Percentiles rank a stretch among this genome's conserved stretches.
Conservation (phyloP, 2,329 filamentous ascomycete genomes). For the Penicillium decumbens region DNA sequence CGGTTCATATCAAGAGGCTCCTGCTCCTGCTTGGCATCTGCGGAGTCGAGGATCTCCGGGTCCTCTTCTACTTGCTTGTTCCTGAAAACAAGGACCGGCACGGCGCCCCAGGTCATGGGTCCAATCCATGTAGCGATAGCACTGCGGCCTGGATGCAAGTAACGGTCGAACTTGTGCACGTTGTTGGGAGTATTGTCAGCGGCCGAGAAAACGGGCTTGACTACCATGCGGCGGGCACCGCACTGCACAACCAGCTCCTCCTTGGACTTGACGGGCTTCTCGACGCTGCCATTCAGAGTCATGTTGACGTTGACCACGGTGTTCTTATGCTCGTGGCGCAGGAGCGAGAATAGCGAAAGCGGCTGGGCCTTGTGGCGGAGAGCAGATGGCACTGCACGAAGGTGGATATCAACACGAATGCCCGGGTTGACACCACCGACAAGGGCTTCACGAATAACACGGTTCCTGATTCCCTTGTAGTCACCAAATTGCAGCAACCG, state of each 20-base stretch:
- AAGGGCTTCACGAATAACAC: constrained; percentile 72
- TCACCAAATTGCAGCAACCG: constrained; percentile 82
- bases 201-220: constrained; percentile 87
- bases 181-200: constrained; percentile 90
- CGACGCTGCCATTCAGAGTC: constrained; percentile 71
- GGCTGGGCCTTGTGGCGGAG: constrained; percentile 55
- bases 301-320: constrained; percentile 86
- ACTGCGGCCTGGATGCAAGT: constrained; percentile 82
- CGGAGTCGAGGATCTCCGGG: constrained; percentile 42
- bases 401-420: constrained; percentile 73
- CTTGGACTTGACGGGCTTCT: constrained; percentile 79
- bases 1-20: constrained; percentile 39
- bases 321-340: constrained; percentile 92
- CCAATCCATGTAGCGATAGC: constrained; percentile 86
- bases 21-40: constrained; percentile 38
- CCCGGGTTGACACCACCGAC: constrained; percentile 83
- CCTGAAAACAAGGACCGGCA: constrained; percentile 86
- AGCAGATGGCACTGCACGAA: constrained; percentile 56
- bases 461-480: constrained; percentile 77
- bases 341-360: constrained; percentile 73
- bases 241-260: constrained; percentile 88
- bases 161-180: constrained; percentile 94
- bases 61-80: constrained; percentile 34
- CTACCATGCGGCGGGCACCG: constrained; percentile 76
- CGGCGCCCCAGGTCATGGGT: constrained; percentile 86